A percentile compares a stretch with the other conserved stretches of the same genome.
phyloP scores from a whole-genome alignment of 495 filamentous ascomycete species.

The Penicillium maclennaniae region DNA sequence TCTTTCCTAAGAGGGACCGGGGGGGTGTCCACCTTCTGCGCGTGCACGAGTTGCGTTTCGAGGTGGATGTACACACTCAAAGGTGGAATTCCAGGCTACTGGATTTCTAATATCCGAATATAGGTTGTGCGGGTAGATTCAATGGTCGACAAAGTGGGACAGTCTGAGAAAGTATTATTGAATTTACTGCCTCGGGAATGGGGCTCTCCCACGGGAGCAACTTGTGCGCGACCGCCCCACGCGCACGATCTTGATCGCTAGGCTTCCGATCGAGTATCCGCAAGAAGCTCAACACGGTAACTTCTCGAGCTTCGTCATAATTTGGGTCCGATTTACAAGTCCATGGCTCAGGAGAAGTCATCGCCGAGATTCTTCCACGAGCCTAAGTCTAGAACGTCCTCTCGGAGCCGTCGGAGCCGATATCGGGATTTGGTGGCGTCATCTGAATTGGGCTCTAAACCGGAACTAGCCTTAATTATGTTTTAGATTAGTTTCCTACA shows the following conservation, averaged over 20 bases:
- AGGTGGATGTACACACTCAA: background rate
- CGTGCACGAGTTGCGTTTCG: too few species aligned
- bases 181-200: background rate
- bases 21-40: background rate
- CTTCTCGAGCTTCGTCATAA: background rate
- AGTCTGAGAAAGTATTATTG: constrained; percentile 1
- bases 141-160: background rate
- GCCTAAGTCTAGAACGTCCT: background rate
- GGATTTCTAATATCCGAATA: background rate
- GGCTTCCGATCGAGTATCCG: background rate
- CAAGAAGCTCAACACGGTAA: background rate
- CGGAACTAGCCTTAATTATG: background rate
- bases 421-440: too few species aligned
- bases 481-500: too few species aligned
- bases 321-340: background rate
- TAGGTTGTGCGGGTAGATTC: background rate
- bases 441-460: background rate
- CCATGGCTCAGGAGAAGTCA: background rate
- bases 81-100: background rate
- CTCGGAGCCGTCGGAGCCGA: background rate
- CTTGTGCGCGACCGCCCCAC: constrained; percentile 12
- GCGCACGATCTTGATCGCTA: constrained; percentile 17
- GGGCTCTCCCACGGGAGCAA: background rate
- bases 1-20: too few species aligned
- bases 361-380: background rate